phyloP scores from a whole-genome alignment of 2,329 filamentous ascomycete species.

The Magnaporthales sp. region DNA sequence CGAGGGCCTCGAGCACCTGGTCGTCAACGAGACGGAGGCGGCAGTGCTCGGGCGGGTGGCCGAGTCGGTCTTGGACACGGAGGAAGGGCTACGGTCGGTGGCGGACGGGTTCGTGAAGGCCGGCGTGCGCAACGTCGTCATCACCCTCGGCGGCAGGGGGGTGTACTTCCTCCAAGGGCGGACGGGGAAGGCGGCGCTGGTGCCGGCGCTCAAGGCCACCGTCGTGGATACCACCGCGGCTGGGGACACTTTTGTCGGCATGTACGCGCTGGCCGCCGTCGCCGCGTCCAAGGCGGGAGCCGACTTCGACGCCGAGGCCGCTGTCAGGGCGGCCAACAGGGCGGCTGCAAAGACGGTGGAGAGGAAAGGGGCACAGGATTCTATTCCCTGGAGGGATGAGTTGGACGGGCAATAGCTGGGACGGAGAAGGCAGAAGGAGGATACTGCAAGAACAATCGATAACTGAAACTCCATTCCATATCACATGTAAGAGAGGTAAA shows the following conservation, averaged over 20 bases:
- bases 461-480: not conserved
- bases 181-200: slow-evolving; percentile 31
- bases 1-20: slow-evolving; percentile 51
- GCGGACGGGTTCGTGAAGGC: slow-evolving; percentile 44
- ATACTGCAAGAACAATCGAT: not conserved
- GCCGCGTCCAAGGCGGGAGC: slow-evolving; percentile 16
- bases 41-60: slow-evolving; percentile 43
- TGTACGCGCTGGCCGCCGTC: slow-evolving; percentile 69
- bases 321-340: slow-evolving; percentile 50
- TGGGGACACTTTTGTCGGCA: slow-evolving; percentile 89
- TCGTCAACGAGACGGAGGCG: slow-evolving; percentile 70
- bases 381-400: slow-evolving; percentile 57
- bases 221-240: slow-evolving; percentile 93
- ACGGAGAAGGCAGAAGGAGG: not conserved
- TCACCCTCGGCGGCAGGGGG: slow-evolving; percentile 79
- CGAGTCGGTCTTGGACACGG: slow-evolving; percentile 22
- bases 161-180: slow-evolving; percentile 52
- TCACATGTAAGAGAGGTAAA: too few species aligned
- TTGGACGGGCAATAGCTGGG: slow-evolving; percentile 13
- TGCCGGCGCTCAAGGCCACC: slow-evolving; percentile 57
- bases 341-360: slow-evolving; percentile 60
- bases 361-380: slow-evolving; percentile 53
- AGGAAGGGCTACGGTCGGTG: slow-evolving; percentile 24
- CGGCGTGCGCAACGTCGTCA: slow-evolving; percentile 69
- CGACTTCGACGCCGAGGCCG: slow-evolving; percentile 45